A percentile compares a stretch with the other conserved stretches of the same genome.
Conservation (phyloP, 176 grass and related monocot genomes). For the Calamus simplicifolius region DNA sequence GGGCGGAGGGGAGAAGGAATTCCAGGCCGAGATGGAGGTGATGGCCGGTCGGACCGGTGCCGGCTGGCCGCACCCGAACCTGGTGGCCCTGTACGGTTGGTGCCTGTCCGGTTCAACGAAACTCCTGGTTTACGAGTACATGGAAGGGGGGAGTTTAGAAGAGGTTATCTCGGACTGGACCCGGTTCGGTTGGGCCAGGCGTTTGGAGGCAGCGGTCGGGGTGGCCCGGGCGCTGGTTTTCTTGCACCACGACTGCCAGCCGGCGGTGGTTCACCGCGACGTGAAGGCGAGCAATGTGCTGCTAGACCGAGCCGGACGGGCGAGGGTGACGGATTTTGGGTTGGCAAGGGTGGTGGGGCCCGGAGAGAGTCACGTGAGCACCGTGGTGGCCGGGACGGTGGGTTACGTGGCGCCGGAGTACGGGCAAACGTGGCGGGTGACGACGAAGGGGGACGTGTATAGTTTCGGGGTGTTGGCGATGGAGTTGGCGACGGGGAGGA, state of each 20-base stretch:
- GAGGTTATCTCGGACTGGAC: conserved; percentile 37
- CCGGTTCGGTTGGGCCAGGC: conserved; percentile 24
- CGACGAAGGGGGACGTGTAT: conserved; percentile 85
- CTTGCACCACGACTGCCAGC: conserved; percentile 80
- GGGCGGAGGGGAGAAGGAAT: conserved; percentile 54
- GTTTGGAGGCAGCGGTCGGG: conserved; percentile 45
- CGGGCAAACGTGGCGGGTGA: conserved; percentile 73
- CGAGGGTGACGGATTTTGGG: conserved; percentile 89
- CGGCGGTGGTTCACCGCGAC: conserved; percentile 87
- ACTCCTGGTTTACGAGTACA: conserved; percentile 81
- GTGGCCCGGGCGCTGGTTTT: conserved; percentile 70
- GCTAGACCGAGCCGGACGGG: conserved; percentile 32
- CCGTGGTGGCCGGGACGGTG: conserved; percentile 86
- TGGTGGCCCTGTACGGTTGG: conserved; percentile 81
- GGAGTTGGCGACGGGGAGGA: conserved; percentile 69
- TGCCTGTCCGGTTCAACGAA: conserved; percentile 62
- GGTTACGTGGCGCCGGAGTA: conserved; percentile 96
- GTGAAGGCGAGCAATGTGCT: conserved; percentile 96
- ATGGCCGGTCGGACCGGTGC: conserved; percentile 43
- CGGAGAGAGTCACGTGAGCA: conserved; percentile 86
- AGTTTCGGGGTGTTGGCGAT: conserved; percentile 83
- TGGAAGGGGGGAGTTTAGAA: conserved; percentile 80
- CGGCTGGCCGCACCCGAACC: conserved; percentile 69
- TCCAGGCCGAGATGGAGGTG: conserved; percentile 92
- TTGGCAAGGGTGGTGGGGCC: conserved; percentile 57